Conservation (phyloP, 768 basidiomycete species). For the Paxillus involutus region DNA sequence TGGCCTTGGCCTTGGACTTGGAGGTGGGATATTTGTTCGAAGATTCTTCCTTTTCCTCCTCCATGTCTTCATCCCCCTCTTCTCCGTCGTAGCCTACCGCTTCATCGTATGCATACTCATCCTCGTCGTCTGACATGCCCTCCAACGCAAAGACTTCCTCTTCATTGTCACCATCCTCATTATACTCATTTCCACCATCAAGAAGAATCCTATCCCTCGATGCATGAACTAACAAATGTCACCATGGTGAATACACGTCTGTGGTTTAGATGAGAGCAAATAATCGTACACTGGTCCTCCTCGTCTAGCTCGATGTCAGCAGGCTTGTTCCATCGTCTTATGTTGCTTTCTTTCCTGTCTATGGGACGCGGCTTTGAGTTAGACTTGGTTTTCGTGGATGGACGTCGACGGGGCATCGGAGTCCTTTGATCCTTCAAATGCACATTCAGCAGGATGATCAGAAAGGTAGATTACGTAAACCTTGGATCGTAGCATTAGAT, state of each 20-base stretch:
- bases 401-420: constrained; percentile 48
- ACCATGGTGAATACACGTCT: neutral
- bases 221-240: constrained; percentile 56
- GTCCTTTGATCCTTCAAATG: neutral
- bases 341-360: constrained; percentile 48
- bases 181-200: constrained; percentile 51
- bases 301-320: constrained; percentile 75
- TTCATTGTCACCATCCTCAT: constrained; percentile 59
- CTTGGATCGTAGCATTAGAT: neutral
- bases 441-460: neutral
- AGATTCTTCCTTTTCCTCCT: constrained; percentile 16
- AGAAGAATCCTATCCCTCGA: constrained; percentile 77
- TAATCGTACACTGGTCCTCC: constrained; percentile 71
- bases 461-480: constrained; percentile 19
- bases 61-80: constrained; percentile 23
- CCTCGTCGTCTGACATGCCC: constrained; percentile 53
- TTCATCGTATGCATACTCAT: constrained; percentile 30
- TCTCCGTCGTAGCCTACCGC: constrained; percentile 5
- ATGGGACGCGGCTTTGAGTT: constrained; percentile 44
- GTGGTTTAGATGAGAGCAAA: neutral
- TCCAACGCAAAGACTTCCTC: constrained; percentile 82
- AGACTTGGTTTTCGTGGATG: constrained; percentile 34
- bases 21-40: neutral
- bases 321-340: constrained; percentile 66
- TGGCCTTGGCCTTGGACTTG: constrained; percentile 12